A percentile compares a stretch with the other conserved stretches of the same genome.
Conservation (phyloP, 331 rosid genomes). For the Stylosanthes scabra region DNA sequence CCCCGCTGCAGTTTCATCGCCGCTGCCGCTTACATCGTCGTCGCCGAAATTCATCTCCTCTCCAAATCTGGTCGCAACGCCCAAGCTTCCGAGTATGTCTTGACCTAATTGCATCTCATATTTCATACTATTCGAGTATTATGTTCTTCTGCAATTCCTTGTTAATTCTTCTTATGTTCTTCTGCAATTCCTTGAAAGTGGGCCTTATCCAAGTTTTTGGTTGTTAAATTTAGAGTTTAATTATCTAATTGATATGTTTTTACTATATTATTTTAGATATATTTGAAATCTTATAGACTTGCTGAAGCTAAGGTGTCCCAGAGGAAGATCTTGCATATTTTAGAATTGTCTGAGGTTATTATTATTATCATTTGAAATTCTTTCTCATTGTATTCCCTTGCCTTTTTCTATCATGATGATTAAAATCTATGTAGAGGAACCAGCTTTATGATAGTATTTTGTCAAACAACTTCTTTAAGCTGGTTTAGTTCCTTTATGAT, state of each 20-base stretch:
- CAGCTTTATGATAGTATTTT: too few relatives aligned
- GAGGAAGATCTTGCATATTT: slow-evolving; percentile 74
- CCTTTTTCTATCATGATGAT: slow-evolving; percentile 10
- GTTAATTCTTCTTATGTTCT: too few relatives aligned
- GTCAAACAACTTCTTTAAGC: too few relatives aligned
- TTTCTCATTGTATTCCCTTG: slow-evolving; percentile 10
- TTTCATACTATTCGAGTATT: too few relatives aligned
- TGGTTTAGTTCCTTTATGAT: not conserved
- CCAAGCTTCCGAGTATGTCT: too few relatives aligned
- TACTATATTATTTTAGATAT: slow-evolving; percentile 49
- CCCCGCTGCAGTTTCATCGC: too few relatives aligned
- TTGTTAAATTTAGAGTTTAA: slow-evolving; percentile 27
- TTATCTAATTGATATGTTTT: slow-evolving; percentile 24
- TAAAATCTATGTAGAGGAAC: slow-evolving; percentile 11
- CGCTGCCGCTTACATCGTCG: too few relatives aligned
- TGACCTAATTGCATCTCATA: too few relatives aligned
- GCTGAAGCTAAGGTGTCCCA: slow-evolving; percentile 78
- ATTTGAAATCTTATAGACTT: slow-evolving; percentile 60
- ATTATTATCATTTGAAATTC: not conserved
- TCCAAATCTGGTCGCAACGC: too few relatives aligned
- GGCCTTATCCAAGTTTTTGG: slow-evolving; percentile 22
- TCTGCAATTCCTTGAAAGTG: slow-evolving; percentile 7
- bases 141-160: too few relatives aligned
- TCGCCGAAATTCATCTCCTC: too few relatives aligned
- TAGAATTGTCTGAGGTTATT: slow-evolving; percentile 87